Conservation (phyloP, 768 basidiomycete genomes). For the Amanita thiersii region DNA sequence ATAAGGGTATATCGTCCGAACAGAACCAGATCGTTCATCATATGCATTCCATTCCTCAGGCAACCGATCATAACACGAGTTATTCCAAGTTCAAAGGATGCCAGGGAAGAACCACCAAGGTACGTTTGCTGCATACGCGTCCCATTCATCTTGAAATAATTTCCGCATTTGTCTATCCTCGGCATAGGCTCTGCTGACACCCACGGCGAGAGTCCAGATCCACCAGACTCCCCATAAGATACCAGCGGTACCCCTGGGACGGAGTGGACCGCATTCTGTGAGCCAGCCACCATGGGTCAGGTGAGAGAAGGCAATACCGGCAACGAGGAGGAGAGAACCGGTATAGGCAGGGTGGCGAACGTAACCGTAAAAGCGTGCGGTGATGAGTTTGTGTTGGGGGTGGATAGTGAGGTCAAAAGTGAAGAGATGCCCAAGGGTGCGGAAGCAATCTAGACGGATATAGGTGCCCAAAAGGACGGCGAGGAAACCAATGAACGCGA, state of each 20-base stretch:
- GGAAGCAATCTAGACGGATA: constrained; percentile 47
- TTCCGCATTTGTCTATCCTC: constrained; percentile 44
- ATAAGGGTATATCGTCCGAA: no score
- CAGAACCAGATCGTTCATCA: no score
- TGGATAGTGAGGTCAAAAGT: constrained; percentile 53
- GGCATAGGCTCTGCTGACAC: constrained; percentile 38
- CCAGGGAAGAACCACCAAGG: constrained; percentile 45
- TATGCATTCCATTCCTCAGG: no score
- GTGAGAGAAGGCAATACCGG: constrained; percentile 37
- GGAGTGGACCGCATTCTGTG: constrained; percentile 31
- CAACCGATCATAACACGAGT: no score
- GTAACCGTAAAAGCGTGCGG: constrained; percentile 38
- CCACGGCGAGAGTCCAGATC: constrained; percentile 40
- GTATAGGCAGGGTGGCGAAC: constrained; percentile 52
- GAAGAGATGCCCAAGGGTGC: constrained; percentile 43
- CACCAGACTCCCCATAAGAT: constrained; percentile 36
- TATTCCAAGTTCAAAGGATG: constrained; percentile 21
- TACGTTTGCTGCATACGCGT: constrained; percentile 34
- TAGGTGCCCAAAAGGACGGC: constrained; percentile 34
- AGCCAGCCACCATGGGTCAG: constrained; percentile 39
- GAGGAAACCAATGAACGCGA: constrained; percentile 38
- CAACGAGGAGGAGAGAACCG: constrained; percentile 41
- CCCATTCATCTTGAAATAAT: constrained; percentile 39
- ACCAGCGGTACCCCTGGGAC: constrained; percentile 16
- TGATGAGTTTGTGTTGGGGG: constrained; percentile 42